A percentile compares a stretch with the other conserved stretches of the same genome.
Conservation (phyloP, 768 basidiomycete species). For the Erythrobasidium yunnanense region DNA sequence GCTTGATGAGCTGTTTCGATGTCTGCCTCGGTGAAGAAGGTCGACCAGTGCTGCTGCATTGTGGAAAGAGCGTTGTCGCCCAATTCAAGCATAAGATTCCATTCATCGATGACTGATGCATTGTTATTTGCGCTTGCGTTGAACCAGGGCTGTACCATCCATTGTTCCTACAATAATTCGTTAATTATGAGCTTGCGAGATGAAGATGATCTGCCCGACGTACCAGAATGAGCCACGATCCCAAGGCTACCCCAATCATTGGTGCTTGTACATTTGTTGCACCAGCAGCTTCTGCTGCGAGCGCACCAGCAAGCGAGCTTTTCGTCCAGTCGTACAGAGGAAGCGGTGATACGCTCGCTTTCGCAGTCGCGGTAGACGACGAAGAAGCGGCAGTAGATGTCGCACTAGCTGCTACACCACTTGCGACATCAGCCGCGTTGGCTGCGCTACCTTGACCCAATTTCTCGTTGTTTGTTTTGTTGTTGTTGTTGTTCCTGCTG, state of each 20-base stretch:
- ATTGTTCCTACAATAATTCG: too few species aligned
- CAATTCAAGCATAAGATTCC: slow-evolving; percentile 21
- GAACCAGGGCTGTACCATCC: slow-evolving; percentile 30
- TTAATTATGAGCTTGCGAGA: too few species aligned
- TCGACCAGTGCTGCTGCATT: slow-evolving; percentile 40
- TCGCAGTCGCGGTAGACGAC: background rate
- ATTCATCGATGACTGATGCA: slow-evolving; percentile 26
- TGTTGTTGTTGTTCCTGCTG: slow-evolving; percentile 7
- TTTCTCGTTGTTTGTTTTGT: background rate
- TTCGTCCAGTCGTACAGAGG: slow-evolving; percentile 26
- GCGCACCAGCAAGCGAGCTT: slow-evolving; percentile 8
- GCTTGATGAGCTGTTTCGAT: slow-evolving; percentile 32
- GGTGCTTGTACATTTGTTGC: background rate
- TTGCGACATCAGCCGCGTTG: background rate
- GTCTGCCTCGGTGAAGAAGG: slow-evolving; percentile 43
- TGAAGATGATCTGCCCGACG: too few species aligned
- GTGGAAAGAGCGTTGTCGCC: slow-evolving; percentile 30
- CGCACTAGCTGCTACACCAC: background rate
- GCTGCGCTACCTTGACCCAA: too few species aligned
- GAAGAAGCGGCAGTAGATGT: background rate
- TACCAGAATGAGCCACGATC: slow-evolving; percentile 25
- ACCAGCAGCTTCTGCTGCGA: too few species aligned
- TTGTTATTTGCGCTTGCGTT: slow-evolving; percentile 18
- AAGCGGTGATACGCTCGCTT: slow-evolving; percentile 23
- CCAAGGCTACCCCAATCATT: slow-evolving; percentile 17